Conservation (phyloP, 768 basidiomycete species). For the Melanogaster broomeanus region DNA sequence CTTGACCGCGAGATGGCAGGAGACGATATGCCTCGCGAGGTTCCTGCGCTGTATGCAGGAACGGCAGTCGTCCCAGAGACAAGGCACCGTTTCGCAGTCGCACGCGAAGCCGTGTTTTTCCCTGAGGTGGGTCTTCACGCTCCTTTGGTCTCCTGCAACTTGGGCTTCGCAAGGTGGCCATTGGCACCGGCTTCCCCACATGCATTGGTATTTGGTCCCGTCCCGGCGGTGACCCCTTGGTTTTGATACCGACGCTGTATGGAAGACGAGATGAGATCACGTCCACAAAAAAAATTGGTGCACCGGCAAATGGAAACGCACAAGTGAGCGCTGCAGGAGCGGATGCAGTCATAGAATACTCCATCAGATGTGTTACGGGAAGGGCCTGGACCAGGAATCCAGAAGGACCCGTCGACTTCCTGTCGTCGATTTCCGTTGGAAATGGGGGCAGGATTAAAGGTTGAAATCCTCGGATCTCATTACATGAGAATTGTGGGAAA, state of each 20-base stretch:
- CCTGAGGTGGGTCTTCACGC: constrained; percentile 21
- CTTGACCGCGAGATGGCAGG: constrained; percentile 26
- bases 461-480: background rate
- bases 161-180: constrained; percentile 10
- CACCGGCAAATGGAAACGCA: constrained; percentile 7
- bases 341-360: background rate
- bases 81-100: constrained; percentile 12
- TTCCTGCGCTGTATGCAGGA: constrained; percentile 24
- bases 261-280: constrained; percentile 7
- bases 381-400: background rate
- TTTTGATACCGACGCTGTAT: constrained; percentile 8
- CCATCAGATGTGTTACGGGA: background rate
- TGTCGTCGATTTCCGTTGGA: background rate
- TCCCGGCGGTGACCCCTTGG: constrained; percentile 9
- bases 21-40: constrained; percentile 25
- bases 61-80: constrained; percentile 20
- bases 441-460: background rate
- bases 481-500: background rate
- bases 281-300: background rate
- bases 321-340: constrained; percentile 9
- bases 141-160: constrained; percentile 18
- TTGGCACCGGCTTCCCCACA: constrained; percentile 14
- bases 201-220: constrained; percentile 16
- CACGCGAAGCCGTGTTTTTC: constrained; percentile 19
- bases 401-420: background rate